Conservation (phyloP, 83 land plant genomes). For the Isoetes engelmannii region DNA sequence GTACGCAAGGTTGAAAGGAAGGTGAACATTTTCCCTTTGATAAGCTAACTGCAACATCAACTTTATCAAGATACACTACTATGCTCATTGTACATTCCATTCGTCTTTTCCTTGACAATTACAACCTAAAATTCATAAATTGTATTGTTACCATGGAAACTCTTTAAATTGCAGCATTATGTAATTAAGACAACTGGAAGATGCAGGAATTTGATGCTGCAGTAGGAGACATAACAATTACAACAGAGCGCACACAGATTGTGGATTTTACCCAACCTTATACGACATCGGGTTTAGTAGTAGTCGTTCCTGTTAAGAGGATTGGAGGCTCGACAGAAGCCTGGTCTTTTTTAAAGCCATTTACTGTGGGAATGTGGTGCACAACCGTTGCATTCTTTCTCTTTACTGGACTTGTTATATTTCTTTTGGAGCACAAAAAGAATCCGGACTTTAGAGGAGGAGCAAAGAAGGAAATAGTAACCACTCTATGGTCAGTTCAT, state of each 20-base stretch:
- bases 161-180: not conserved
- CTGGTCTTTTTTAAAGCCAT: slow-evolving; percentile 27
- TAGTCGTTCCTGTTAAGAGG: slow-evolving; percentile 18
- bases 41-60: not conserved
- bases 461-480: slow-evolving; percentile 14
- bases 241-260: slow-evolving; percentile 18
- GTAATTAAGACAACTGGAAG: not conserved
- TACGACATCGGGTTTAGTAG: slow-evolving; percentile 23
- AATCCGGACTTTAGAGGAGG: slow-evolving; percentile 20
- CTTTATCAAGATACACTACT: not conserved
- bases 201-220: slow-evolving; percentile 38
- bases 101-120: not conserved
- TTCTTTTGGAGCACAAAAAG: slow-evolving; percentile 21
- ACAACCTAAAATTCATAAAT: not conserved
- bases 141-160: not conserved
- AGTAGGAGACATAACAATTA: slow-evolving; percentile 30
- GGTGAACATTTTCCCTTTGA: not conserved
- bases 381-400: slow-evolving; percentile 22
- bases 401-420: slow-evolving; percentile 27
- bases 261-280: slow-evolving; percentile 35
- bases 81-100: not conserved
- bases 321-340: slow-evolving; percentile 5
- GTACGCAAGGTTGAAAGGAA: slow-evolving; percentile 17
- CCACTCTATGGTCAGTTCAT: slow-evolving; percentile 18
- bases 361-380: slow-evolving; percentile 20